Evolutionary conservation across 1,284 basidiomycete species (phyloP).

Genomic region (Puccinia coronata): DNA sequence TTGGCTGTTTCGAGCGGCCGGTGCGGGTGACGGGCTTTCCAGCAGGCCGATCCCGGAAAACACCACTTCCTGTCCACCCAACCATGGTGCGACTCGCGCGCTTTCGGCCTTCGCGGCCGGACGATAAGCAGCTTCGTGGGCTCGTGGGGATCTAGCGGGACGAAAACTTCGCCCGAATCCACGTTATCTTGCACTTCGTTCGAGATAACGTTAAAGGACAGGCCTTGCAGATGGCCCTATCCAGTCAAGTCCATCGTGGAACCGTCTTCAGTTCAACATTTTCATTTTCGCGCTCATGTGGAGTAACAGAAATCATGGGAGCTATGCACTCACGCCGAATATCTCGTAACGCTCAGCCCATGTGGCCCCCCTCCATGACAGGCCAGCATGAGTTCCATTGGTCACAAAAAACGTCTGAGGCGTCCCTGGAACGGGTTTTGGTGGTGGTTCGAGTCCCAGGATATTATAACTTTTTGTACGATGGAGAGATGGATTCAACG

Average conservation of each 20-base stretch:
- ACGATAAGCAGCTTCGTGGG: neutral
- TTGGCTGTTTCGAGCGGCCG: neutral
- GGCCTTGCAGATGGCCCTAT: conserved; percentile 14
- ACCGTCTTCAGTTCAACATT: neutral
- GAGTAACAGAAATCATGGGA: neutral
- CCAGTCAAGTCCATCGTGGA: neutral
- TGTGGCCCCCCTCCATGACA: conserved; percentile 31
- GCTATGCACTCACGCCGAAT: conserved; percentile 22
- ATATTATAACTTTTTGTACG: conserved; percentile 8
- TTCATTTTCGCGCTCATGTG: no score
- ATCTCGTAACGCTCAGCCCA: conserved; percentile 46
- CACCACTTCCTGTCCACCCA: conserved; percentile 38
- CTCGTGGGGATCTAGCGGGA: conserved; percentile 28
- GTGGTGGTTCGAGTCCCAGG: conserved; percentile 9
- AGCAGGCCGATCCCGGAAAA: conserved; percentile 7
- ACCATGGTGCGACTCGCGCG: neutral
- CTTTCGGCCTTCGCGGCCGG: neutral
- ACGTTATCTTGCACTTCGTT: conserved; percentile 32
- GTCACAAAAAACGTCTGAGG: conserved; percentile 23
- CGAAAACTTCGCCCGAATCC: conserved; percentile 20
- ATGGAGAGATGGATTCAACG: neutral
- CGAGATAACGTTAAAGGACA: conserved; percentile 18
- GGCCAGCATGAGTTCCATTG: conserved; percentile 41
- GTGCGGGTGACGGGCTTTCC: neutral
- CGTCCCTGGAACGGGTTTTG: conserved; percentile 24